Evolutionary conservation across 768 basidiomycete species (phyloP).

Genomic region (Xerocomellus dryophilus): DNA sequence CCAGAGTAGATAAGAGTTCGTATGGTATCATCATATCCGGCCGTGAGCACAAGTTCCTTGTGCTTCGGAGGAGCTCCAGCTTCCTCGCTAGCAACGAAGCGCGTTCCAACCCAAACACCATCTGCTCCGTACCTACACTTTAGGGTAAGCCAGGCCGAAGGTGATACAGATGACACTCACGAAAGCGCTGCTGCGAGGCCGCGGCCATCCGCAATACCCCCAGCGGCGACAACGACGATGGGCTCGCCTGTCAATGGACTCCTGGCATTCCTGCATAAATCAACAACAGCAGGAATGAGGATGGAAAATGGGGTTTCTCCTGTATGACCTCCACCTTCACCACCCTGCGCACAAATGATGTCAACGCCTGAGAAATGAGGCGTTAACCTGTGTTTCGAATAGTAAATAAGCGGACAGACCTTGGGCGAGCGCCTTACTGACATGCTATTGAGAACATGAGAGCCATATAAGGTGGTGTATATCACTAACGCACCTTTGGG

Average conservation of each 20-base stretch:
- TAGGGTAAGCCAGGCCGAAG: background rate
- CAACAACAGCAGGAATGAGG: constrained; percentile 79
- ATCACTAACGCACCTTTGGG: constrained; percentile 54
- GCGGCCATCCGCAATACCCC: constrained; percentile 80
- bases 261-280: constrained; percentile 63
- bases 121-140: constrained; percentile 67
- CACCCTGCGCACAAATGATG: constrained; percentile 85
- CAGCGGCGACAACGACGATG: constrained; percentile 77
- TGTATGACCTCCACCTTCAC: constrained; percentile 88
- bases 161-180: constrained; percentile 32
- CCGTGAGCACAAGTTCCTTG: constrained; percentile 63
- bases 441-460: constrained; percentile 47
- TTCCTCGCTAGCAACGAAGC: constrained; percentile 80
- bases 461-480: background rate
- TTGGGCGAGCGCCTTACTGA: constrained; percentile 69
- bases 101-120: constrained; percentile 86
- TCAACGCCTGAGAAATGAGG: constrained; percentile 59
- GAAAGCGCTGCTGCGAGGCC: constrained; percentile 74
- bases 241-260: constrained; percentile 79
- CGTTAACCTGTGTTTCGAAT: background rate
- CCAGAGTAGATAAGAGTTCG: constrained; percentile 76
- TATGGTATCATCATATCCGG: constrained; percentile 72
- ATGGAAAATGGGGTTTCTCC: constrained; percentile 80
- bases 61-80: constrained; percentile 75
- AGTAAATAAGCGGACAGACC: constrained; percentile 35